Evolutionary conservation across 306 rosid species (phyloP).

Genomic region (Quercus cerris): DNA sequence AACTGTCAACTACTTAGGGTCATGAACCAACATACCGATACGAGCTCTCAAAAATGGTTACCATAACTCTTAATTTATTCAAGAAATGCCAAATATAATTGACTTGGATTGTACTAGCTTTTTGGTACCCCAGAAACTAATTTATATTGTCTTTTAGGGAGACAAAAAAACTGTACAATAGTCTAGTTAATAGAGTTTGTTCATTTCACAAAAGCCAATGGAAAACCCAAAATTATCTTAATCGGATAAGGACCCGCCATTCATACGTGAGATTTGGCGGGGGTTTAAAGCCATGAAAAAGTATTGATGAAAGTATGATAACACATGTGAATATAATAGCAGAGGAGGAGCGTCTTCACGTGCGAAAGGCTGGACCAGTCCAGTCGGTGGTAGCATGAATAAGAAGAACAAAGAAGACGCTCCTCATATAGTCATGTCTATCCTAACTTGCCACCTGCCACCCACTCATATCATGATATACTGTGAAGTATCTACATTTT

Average conservation of each 20-base stretch:
- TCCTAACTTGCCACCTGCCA: slow-evolving; percentile 58
- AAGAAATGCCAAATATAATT: neutral
- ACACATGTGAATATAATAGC: slow-evolving; percentile 78
- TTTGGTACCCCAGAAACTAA: neutral
- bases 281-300: neutral
- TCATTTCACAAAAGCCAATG: neutral
- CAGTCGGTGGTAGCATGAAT: slow-evolving; percentile 31
- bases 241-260: neutral
- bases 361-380: slow-evolving; percentile 87
- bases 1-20: too few species aligned
- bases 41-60: neutral
- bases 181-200: neutral
- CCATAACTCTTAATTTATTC: neutral
- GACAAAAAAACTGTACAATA: neutral
- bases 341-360: slow-evolving; percentile 93
- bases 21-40: too few species aligned
- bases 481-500: neutral
- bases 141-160: neutral
- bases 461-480: slow-evolving; percentile 38
- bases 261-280: neutral
- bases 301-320: slow-evolving; percentile 52
- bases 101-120: neutral
- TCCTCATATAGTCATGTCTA: slow-evolving; percentile 33
- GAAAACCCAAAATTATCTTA: neutral
- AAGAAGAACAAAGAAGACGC: slow-evolving; percentile 39